Percentiles rank a stretch among this genome's conserved stretches.
phyloP scores from a whole-genome alignment of 306 rosid genomes.

The Vicia sativa region DNA sequence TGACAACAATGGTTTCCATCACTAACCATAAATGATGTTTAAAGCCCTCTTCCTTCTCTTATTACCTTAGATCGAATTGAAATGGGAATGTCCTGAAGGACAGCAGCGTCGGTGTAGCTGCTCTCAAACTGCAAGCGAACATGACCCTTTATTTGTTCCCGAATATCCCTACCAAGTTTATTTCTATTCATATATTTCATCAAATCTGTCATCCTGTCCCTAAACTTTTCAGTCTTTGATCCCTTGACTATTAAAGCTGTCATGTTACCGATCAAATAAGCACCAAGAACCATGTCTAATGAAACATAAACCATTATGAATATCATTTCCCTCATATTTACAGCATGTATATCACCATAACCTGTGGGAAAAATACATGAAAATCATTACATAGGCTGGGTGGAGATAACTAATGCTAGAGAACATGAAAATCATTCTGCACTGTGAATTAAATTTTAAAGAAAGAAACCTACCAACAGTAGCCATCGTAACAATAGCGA shows the following conservation, averaged over 20 bases:
- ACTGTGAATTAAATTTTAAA: not conserved
- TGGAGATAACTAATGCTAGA: not conserved
- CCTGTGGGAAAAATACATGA: constrained; percentile 71
- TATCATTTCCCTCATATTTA: constrained; percentile 95
- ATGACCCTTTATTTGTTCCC: constrained; percentile 92
- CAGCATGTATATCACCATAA: constrained; percentile 98
- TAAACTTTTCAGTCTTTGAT: constrained; percentile 88
- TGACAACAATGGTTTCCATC: not conserved
- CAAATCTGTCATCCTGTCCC: constrained; percentile 93
- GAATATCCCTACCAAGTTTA: constrained; percentile 76
- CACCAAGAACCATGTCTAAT: constrained; percentile 96
- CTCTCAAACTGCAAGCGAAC: constrained; percentile 90
- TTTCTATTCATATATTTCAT: constrained; percentile 91
- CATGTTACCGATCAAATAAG: constrained; percentile 98
- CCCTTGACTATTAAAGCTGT: constrained; percentile 98
- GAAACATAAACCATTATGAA: constrained; percentile 90
- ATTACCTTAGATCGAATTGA: constrained; percentile 88
- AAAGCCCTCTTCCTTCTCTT: constrained; percentile 20
- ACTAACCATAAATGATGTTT: constrained; percentile 26
- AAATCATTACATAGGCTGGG: constrained; percentile 13
- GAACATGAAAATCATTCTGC: constrained; percentile 12
- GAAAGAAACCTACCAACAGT: constrained; percentile 71
- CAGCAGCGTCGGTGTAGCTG: constrained; percentile 85
- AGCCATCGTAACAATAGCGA: constrained; percentile 96
- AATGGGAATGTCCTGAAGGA: constrained; percentile 80